A percentile compares a stretch with the other conserved stretches of the same genome.
Evolutionary conservation across 306 rosid genomes (phyloP).

Genomic region (Lathyrus aphaca): DNA sequence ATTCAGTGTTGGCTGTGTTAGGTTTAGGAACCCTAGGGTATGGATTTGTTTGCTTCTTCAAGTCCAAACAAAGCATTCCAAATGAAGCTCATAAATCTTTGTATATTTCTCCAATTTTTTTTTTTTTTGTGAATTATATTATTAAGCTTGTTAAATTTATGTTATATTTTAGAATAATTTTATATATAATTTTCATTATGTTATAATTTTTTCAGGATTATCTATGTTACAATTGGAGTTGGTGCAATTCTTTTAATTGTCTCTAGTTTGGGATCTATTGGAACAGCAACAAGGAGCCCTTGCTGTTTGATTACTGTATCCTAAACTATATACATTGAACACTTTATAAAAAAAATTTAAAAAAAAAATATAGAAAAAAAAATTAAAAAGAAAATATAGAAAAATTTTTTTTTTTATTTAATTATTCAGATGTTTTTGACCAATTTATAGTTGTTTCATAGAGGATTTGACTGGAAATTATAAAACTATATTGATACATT

Average conservation of each 20-base stretch:
- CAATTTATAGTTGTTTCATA: no score
- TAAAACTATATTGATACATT: no score
- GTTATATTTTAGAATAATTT: neutral
- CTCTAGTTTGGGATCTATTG: slow-evolving; percentile 36
- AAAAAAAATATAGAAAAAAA: neutral
- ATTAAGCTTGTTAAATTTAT: neutral
- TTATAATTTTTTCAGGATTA: slow-evolving; percentile 37
- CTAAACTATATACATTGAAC: neutral
- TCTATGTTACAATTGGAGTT: slow-evolving; percentile 33
- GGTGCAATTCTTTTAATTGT: slow-evolving; percentile 36
- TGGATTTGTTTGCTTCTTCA: slow-evolving; percentile 34
- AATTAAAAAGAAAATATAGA: no score
- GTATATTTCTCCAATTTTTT: neutral
- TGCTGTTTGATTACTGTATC: slow-evolving; percentile 44
- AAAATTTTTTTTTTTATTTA: no score
- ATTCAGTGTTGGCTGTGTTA: slow-evolving; percentile 21
- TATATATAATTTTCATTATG: neutral
- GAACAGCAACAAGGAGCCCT: slow-evolving; percentile 37
- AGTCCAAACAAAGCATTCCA: slow-evolving; percentile 25
- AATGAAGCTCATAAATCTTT: slow-evolving; percentile 12
- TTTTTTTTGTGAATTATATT: neutral
- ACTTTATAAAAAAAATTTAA: neutral
- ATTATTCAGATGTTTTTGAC: no score
- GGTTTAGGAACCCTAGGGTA: slow-evolving; percentile 31
- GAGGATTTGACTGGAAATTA: no score